Evolutionary conservation across 2,329 filamentous ascomycete genomes (phyloP).

Genomic region (Truncatella angustata): DNA sequence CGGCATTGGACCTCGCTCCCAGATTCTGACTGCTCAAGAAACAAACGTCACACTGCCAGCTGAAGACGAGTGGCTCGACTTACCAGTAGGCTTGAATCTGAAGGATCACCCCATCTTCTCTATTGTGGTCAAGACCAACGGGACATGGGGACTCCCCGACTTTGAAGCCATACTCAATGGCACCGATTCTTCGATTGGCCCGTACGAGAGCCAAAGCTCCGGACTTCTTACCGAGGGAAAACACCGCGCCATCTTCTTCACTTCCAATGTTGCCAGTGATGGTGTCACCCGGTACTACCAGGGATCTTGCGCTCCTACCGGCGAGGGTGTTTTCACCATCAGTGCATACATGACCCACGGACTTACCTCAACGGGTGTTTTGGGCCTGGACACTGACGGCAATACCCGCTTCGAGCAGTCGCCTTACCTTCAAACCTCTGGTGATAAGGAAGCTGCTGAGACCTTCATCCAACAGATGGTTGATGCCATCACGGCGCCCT

Average conservation of each 20-base stretch:
- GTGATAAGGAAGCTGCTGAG: constrained; percentile 16
- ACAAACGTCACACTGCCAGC: constrained; percentile 16
- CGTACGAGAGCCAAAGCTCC: constrained; percentile 19
- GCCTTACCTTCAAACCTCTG: constrained; percentile 20
- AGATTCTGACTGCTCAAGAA: constrained; percentile 2
- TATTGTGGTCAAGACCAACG: constrained; percentile 28
- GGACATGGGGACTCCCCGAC: background rate
- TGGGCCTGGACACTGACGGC: constrained; percentile 20
- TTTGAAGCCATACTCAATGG: background rate
- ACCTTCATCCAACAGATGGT: constrained; percentile 2
- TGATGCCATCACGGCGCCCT: background rate
- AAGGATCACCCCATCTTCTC: constrained; percentile 23
- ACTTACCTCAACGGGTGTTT: constrained; percentile 19
- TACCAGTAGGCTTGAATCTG: constrained; percentile 21
- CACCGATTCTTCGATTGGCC: constrained; percentile 6
- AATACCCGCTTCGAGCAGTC: constrained; percentile 19
- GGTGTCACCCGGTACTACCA: constrained; percentile 23
- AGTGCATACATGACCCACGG: constrained; percentile 24
- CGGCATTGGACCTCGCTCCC: constrained; percentile 12
- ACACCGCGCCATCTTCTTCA: constrained; percentile 22
- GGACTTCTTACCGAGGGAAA: constrained; percentile 21
- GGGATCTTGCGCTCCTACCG: constrained; percentile 18
- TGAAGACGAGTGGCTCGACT: constrained; percentile 22
- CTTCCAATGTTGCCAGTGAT: constrained; percentile 19
- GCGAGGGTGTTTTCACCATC: constrained; percentile 17